Evolutionary conservation across 129 eudicot species (phyloP), one percentile per base, ranked within the genome.

Genomic region (Apium graveolens): DNA sequence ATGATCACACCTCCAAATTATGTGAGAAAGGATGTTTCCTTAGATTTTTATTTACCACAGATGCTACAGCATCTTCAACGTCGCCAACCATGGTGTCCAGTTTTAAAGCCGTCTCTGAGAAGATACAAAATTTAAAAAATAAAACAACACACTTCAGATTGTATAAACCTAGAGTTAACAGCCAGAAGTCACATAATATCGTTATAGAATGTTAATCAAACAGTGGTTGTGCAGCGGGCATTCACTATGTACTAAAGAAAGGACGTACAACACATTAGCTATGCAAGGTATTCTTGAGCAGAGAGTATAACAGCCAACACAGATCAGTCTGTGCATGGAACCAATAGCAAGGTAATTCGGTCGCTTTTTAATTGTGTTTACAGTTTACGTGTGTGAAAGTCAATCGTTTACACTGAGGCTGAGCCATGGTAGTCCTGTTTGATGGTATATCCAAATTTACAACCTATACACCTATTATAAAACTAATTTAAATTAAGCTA

Each of bases 61-160:
- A 88, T 13, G 99, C 88, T 55, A 95, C 99, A 49, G 97, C 92
- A 85, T 95, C 99, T 87, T 95, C 99, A 72, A 92, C 81, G 77
- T 95, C 95, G 24, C 99, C 99, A 62, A 95, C 96, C 86, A 92
- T 84, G 11, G 90, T 84, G 83, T 88, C 97, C 81, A 95, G 91
- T 87, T 87, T 95, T 72, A 95, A 73, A 66, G 97, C 97, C 12
- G 91, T 92, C 84, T 95, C 99, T 95, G 90, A 44, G 43, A 51
- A 57, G 14, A 74, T 10, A 55, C 76, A 31, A 43, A 42, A 27
- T 31, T 69, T 27, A 74, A 43, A 74, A 78, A 39, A 29, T 46
- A 73, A 65, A 48, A 37, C 18, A 48, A 75, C 55, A 5, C 26
- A 44, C 10, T 29, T 39, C 31, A 44, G 29, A 45, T 49, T 49